Conservation (phyloP, 2,329 filamentous ascomycete genomes). For the Cladosporium sphaerospermum region DNA sequence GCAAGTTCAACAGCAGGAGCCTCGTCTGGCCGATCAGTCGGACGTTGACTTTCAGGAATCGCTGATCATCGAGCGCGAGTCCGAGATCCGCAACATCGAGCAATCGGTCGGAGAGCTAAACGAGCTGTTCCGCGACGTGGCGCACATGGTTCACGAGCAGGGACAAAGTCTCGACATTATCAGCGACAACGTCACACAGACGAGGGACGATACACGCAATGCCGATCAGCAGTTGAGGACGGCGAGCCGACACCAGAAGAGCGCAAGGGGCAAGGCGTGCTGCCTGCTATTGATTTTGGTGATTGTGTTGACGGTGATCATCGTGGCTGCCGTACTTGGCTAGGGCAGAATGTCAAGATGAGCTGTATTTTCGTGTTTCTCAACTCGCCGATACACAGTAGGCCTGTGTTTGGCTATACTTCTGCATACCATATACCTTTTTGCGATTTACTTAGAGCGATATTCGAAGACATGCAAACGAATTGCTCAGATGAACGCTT, state of each 20-base stretch:
- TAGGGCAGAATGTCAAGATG: conserved; percentile 31
- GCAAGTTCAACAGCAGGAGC: conserved; percentile 56
- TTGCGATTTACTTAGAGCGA: no score
- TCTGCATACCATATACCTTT: no score
- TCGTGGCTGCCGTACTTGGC: conserved; percentile 77
- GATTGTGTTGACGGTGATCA: conserved; percentile 81
- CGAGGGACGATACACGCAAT: conserved; percentile 72
- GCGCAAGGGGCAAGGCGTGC: conserved; percentile 88
- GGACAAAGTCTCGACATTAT: conserved; percentile 84
- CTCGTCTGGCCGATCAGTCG: conserved; percentile 78
- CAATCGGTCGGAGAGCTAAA: conserved; percentile 93
- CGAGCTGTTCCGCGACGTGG: conserved; percentile 95
- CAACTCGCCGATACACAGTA: not conserved
- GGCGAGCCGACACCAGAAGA: conserved; percentile 89
- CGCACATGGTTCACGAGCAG: conserved; percentile 92
- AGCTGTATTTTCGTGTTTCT: not conserved
- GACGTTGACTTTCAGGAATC: conserved; percentile 98
- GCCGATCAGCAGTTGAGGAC: conserved; percentile 80
- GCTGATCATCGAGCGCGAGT: conserved; percentile 90
- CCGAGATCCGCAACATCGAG: conserved; percentile 96
- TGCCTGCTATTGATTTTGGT: conserved; percentile 83
- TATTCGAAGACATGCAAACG: no score
- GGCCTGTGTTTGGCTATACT: not conserved
- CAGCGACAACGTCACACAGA: conserved; percentile 77
- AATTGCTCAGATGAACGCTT: no score